Percentiles rank a stretch among this genome's conserved stretches.
phyloP scores from a whole-genome alignment of 768 basidiomycete genomes.

The Multifurca ochricompacta region DNA sequence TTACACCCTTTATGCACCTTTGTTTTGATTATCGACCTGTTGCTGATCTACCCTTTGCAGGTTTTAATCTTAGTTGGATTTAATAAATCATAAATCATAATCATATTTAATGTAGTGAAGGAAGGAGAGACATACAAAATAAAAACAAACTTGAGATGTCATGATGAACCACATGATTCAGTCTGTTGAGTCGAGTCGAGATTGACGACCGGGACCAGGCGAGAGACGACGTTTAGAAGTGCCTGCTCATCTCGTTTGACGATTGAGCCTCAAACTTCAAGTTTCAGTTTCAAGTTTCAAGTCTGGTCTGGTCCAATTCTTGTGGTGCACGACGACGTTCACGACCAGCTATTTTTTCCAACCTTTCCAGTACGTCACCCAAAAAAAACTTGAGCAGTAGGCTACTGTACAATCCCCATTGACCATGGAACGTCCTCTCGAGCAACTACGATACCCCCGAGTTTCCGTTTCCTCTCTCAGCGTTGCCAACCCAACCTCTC shows the following conservation, averaged over 20 bases:
- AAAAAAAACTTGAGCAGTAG: background rate
- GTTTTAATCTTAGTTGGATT: background rate
- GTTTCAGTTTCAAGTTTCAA: too few species aligned
- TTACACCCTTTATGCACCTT: too few species aligned
- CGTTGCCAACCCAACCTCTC: conserved; percentile 24
- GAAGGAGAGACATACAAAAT: too few species aligned
- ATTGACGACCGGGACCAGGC: too few species aligned
- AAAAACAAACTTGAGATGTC: too few species aligned
- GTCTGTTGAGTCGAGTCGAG: too few species aligned
- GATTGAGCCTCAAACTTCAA: too few species aligned
- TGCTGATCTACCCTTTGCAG: background rate
- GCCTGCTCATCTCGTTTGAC: background rate
- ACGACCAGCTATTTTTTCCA: background rate
- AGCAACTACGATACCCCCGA: conserved; percentile 15
- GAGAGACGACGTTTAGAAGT: too few species aligned
- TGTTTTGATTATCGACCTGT: background rate
- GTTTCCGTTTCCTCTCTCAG: conserved; percentile 14
- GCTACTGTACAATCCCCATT: background rate
- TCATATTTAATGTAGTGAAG: too few species aligned
- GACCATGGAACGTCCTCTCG: conserved; percentile 13
- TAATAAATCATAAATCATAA: too few species aligned
- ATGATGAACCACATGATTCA: too few species aligned
- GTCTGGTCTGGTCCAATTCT: background rate
- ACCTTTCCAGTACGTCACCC: background rate
- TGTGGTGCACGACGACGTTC: background rate